Evolutionary conservation across 176 grass and related monocot genomes (phyloP).

Genomic region (Paspalum notatum): DNA sequence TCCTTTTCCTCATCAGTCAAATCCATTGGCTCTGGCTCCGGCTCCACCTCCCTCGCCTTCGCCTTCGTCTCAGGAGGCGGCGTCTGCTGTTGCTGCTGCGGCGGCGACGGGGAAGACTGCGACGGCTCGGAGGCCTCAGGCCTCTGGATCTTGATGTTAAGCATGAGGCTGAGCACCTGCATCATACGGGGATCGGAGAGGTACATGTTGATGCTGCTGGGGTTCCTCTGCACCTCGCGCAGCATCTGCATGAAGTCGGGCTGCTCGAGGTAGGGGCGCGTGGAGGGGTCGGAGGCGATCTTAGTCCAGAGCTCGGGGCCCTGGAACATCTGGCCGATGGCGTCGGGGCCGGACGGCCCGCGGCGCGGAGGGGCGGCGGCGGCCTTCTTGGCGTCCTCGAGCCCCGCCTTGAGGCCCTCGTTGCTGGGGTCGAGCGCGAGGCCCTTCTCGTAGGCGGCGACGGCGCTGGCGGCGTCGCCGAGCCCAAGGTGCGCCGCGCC

Average conservation of each 20-base stretch:
- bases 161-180: conserved; percentile 89
- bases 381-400: conserved; percentile 68
- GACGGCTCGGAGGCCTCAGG: conserved; percentile 43
- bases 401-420: conserved; percentile 73
- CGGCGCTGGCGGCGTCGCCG: conserved; percentile 56
- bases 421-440: conserved; percentile 78
- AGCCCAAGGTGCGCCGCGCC: conserved; percentile 88
- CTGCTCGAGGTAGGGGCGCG: conserved; percentile 81
- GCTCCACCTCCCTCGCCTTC: conserved; percentile 47
- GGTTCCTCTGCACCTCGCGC: conserved; percentile 84
- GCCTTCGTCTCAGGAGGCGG: conserved; percentile 40
- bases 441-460: conserved; percentile 81
- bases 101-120: conserved; percentile 36
- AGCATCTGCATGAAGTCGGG: conserved; percentile 90
- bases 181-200: conserved; percentile 90
- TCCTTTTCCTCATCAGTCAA: conserved; percentile 59
- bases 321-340: conserved; percentile 81
- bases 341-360: conserved; percentile 41
- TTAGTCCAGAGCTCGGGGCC: conserved; percentile 96
- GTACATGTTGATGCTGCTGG: conserved; percentile 71
- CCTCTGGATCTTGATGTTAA: conserved; percentile 87
- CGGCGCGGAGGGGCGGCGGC: conserved; percentile 42
- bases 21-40: conserved; percentile 77
- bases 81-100: conserved; percentile 24
- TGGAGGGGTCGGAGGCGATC: conserved; percentile 72